Evolutionary conservation across 495 filamentous ascomycete species (phyloP).

Genomic region (Penicillium soppii): DNA sequence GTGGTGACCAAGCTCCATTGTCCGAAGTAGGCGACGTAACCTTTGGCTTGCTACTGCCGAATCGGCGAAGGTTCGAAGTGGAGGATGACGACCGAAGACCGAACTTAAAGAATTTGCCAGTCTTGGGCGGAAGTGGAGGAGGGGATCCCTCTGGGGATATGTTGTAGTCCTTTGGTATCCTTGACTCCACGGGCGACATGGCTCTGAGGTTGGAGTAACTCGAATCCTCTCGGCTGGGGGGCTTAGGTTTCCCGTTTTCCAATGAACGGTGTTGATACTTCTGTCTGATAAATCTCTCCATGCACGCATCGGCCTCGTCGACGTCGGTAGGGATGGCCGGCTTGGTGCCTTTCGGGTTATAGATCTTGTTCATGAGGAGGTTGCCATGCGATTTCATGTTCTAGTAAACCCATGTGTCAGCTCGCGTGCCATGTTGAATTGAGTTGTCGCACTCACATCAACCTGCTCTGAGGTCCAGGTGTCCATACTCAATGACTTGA

Average conservation of each 20-base stretch:
- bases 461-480: conserved; percentile 94
- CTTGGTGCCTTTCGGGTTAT: conserved; percentile 79
- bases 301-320: conserved; percentile 86
- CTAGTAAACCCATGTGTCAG: conserved; percentile 44
- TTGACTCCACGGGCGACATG: conserved; percentile 7
- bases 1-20: conserved; percentile 29
- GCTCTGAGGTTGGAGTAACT: conserved; percentile 33
- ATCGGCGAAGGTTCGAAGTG: conserved; percentile 53
- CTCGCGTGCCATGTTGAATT: neutral
- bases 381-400: conserved; percentile 94
- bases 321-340: conserved; percentile 81
- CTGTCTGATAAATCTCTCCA: conserved; percentile 91
- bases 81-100: conserved; percentile 70
- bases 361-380: conserved; percentile 75
- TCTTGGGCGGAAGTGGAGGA: conserved; percentile 84
- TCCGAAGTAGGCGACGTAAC: conserved; percentile 28
- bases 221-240: conserved; percentile 42
- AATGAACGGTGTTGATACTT: conserved; percentile 77
- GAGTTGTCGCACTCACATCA: conserved; percentile 61
- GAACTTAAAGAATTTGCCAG: conserved; percentile 73
- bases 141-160: conserved; percentile 52
- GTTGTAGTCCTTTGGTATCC: conserved; percentile 1
- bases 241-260: conserved; percentile 52
- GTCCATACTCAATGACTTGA: conserved; percentile 98
- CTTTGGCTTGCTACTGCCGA: conserved; percentile 29